A percentile compares a stretch with the other conserved stretches of the same genome.
These are phyloP conservation scores for Coniophora puteana DNA, from an alignment of 1,284 basidiomycete species.

Conservation along the genomic window DNA sequence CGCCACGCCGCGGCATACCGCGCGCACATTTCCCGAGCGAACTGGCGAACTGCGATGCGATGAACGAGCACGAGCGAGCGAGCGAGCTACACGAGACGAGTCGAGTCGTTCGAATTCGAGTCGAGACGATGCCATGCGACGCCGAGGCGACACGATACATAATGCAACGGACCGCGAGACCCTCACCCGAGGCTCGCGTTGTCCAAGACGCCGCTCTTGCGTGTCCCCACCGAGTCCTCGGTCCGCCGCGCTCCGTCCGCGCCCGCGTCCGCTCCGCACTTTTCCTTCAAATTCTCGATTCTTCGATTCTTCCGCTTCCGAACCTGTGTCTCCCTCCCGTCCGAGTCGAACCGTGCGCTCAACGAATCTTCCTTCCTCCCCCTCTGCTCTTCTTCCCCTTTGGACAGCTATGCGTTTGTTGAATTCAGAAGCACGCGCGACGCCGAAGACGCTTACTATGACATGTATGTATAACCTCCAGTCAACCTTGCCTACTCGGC, in stretches of 20 bases:
- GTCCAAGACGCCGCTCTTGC: no score
- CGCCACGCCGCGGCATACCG: no score
- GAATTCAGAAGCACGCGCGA: conserved; percentile 83
- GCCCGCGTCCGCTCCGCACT: no score
- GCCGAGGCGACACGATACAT: conserved; percentile 10
- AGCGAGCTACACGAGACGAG: no score
- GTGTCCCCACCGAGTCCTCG: no score
- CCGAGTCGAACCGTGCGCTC: conserved; percentile 68
- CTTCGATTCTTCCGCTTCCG: conserved; percentile 32
- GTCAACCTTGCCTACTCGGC: conserved; percentile 6
- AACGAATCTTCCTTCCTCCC: conserved; percentile 48
- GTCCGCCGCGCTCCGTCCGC: no score
- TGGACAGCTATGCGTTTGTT: conserved; percentile 90
- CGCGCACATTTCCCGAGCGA: no score
- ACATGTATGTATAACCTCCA: conserved; percentile 60
- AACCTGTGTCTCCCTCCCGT: conserved; percentile 19
- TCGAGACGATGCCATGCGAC: conserved; percentile 25
- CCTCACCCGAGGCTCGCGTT: no score
- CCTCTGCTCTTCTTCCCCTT: no score
- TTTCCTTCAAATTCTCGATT: conserved; percentile 33
- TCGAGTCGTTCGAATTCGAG: conserved; percentile 32
- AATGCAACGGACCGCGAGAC: no score
- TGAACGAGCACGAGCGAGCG: no score
- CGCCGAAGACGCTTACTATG: conserved; percentile 87
- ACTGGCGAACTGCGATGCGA: no score